Percentiles rank a stretch among this genome's conserved stretches.
phyloP scores from a whole-genome alignment of 108 stramenopile genomes.

The Nannochloropsis granulata region DNA sequence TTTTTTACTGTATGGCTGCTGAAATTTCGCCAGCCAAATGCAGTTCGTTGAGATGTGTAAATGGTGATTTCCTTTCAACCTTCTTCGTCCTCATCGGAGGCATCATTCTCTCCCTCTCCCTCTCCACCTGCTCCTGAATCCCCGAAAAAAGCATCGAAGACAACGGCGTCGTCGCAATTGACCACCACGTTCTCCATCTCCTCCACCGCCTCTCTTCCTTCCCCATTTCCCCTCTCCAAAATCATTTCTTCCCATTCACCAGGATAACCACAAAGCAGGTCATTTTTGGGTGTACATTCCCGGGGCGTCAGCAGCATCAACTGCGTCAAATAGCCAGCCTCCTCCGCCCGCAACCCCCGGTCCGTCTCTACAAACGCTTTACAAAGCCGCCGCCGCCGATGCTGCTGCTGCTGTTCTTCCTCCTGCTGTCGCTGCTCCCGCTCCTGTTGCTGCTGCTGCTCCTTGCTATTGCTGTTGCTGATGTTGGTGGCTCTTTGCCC shows the following conservation, averaged over 20 bases:
- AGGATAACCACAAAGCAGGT: background rate
- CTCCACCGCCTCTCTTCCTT: background rate
- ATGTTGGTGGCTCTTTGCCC: background rate
- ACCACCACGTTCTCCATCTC: background rate
- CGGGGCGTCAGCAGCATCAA: background rate
- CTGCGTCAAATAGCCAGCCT: background rate
- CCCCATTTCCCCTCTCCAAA: background rate
- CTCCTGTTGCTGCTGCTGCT: background rate
- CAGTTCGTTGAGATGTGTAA: no score
- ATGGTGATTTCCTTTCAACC: background rate
- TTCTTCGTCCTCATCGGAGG: background rate
- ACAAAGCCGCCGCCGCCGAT: background rate
- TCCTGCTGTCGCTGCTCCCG: background rate
- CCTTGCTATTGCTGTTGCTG: background rate
- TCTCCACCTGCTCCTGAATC: background rate
- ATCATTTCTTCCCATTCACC: background rate
- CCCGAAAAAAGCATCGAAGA: background rate
- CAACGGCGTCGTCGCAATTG: background rate
- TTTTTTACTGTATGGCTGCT: no score
- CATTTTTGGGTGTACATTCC: background rate
- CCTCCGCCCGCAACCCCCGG: background rate
- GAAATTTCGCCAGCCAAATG: no score
- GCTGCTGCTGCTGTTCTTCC: background rate
- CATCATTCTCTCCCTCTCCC: background rate
- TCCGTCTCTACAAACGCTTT: background rate